Evolutionary conservation across 83 land plant species (phyloP), one percentile per base, ranked within the genome.

Genomic region (Diphasiastrum complanatum): DNA sequence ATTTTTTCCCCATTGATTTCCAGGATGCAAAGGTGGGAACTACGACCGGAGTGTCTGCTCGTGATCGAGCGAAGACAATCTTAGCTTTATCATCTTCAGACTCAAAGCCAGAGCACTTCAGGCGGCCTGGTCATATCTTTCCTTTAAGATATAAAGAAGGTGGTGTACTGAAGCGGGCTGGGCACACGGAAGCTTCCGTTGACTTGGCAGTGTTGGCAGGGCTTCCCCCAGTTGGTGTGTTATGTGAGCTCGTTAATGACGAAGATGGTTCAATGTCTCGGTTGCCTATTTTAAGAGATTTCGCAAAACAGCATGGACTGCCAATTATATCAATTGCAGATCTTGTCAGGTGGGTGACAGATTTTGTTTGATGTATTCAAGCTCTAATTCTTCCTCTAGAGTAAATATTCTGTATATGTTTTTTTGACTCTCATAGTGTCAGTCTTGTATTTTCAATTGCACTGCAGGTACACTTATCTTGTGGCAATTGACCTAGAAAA

Each of bases 241-340:
- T 95, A 23, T 86, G 93, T 75, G 99, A 95, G 81, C 69, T 95
- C 34, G 99, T 95, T 34, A 85, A 95, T 73, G 81, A 84, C 3
- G 77, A 78, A 61, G 99, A 95, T 80, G 97, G 97, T 51, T 83
- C 92, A 47, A 95, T 95, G 99, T 83, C 96, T 41, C 79, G 99
- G 36, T 70, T 95, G 54, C 97, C 99, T 25, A 71, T 71, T 60
- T 79, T 95, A 20, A 78, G 78, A 16, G 67, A 84, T 60, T 95
- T 95, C 76, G 99, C 93, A 0, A 56, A 65, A 63, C 59, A 65
- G 27, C 81, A 95, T 52, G 74, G 82, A 34, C 59, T 89, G 29
- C 89, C 86, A 50, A 70, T 95, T 22, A 75, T 95, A 46, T 89
- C 97, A 20, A 95, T 95, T 77, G 97, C 92, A 51, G 99, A 90